Evolutionary conservation across 2,329 filamentous ascomycete species (phyloP), one percentile per base, ranked within the genome.

Genomic region (Coleophoma crateriformis): DNA sequence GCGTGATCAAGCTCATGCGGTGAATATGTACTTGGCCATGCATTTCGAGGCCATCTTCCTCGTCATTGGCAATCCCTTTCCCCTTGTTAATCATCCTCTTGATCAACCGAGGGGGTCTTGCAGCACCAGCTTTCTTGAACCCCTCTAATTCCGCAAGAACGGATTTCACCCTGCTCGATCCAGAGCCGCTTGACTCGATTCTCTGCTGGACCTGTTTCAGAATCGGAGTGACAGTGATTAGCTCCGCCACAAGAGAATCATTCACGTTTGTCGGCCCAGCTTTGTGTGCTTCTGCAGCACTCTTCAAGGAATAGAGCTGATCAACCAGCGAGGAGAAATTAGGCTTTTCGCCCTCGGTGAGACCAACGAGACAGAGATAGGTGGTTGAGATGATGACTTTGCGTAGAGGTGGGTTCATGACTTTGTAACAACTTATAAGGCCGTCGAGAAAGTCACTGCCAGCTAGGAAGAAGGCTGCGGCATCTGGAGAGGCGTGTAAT

Each of bases 361-460:
- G 71, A 1, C 88, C 85, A 3, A 83, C 69, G 0, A 96, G 72
- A 37, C 87, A 87, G 3, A 95, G 73, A 61, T 94, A 96, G 12
- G 81, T 72, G 3, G 87, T 85, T 1, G 86, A 82, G 43, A 91
- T 76, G 32, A 95, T 77, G 14, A 79, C 76, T 54, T 81, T 86
- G 51, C 84, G 80, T 40, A 90, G 60, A 0, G 77, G 75, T 15
- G 79, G 77, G 50, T 84, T 80, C 66, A 81, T 82, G 50, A 84
- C 76, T 45, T 72, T 76, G 66, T 85, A 91, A 53, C 83, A 83
- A 45, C 71, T 71, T 35, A 81, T 73, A 12, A 96, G 74, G 1
- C 86, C 82, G 64, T 96, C 92, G 17, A 96, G 68, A 58, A 94
- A 92, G 67, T 96, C 92, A 46, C 87, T 90, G 1, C 92, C 92